Conservation (phyloP, 75 land plant species). For the Sequoia sempervirens region DNA sequence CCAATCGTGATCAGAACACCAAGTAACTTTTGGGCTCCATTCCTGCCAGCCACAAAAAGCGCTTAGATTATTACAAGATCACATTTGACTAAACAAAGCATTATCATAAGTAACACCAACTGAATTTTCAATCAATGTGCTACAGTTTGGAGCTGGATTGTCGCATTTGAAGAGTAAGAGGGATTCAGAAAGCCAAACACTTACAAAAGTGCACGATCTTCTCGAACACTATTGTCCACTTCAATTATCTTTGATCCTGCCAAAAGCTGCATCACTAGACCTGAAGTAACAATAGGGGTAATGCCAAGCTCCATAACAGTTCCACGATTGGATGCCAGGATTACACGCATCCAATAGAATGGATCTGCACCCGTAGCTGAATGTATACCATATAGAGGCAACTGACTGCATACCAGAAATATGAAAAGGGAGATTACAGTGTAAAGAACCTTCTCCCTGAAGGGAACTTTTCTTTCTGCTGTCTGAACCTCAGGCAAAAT, state of each 20-base stretch:
- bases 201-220: conserved; percentile 63
- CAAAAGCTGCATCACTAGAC: conserved; percentile 54
- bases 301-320: conserved; percentile 63
- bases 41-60: conserved; percentile 19
- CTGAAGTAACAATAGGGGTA: conserved; percentile 61
- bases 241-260: conserved; percentile 63
- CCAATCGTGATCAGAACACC: conserved; percentile 84
- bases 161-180: neutral
- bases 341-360: conserved; percentile 66
- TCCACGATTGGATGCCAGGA: conserved; percentile 55
- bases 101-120: neutral
- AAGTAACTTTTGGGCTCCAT: conserved; percentile 82
- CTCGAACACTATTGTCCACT: conserved; percentile 54
- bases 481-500: conserved; percentile 56
- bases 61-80: neutral
- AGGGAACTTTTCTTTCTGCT: conserved; percentile 55
- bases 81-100: neutral
- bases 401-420: conserved; percentile 56
- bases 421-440: conserved; percentile 37
- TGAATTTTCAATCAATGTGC: neutral
- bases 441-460: conserved; percentile 63
- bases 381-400: conserved; percentile 61
- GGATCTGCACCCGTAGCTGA: conserved; percentile 62
- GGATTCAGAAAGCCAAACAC: conserved; percentile 5
- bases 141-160: too few relatives aligned